phyloP scores from a whole-genome alignment of 371 early-diverging fungal genomes.

The Gilbertella persicaria region DNA sequence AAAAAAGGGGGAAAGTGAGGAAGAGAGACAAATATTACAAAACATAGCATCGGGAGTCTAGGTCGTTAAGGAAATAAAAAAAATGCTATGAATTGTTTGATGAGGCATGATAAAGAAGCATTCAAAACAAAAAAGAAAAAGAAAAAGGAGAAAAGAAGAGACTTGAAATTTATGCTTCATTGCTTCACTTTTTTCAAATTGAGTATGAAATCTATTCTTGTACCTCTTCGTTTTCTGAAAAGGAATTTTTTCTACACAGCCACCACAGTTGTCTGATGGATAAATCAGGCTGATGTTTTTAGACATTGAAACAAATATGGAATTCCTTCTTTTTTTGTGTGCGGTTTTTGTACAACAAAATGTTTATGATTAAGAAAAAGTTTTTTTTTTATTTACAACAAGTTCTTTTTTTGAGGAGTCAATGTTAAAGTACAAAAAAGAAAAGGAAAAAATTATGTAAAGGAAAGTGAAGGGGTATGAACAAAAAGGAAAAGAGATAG shows the following conservation, averaged over 20 bases:
- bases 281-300: not conserved
- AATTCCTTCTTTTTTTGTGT: not conserved
- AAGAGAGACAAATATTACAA: too few species aligned
- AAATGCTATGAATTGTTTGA: constrained; percentile 1
- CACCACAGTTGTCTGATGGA: not conserved
- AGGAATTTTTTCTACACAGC: constrained; percentile 8
- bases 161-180: not conserved
- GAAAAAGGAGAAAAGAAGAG: too few species aligned
- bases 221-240: not conserved
- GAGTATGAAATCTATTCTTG: constrained; percentile 15
- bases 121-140: not conserved
- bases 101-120: not conserved
- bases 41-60: not conserved
- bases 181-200: too few species aligned
- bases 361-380: not conserved
- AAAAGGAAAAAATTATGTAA: not conserved
- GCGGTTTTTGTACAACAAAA: not conserved
- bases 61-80: not conserved
- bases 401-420: too few species aligned
- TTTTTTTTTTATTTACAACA: constrained; percentile 6
- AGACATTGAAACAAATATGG: not conserved
- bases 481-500: not conserved
- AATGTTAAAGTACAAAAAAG: constrained; percentile 2
- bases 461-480: constrained; percentile 12
- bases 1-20: too few species aligned